phyloP scores from a whole-genome alignment of 2,329 filamentous ascomycete genomes.

The Trichoderma citrinoviride region DNA sequence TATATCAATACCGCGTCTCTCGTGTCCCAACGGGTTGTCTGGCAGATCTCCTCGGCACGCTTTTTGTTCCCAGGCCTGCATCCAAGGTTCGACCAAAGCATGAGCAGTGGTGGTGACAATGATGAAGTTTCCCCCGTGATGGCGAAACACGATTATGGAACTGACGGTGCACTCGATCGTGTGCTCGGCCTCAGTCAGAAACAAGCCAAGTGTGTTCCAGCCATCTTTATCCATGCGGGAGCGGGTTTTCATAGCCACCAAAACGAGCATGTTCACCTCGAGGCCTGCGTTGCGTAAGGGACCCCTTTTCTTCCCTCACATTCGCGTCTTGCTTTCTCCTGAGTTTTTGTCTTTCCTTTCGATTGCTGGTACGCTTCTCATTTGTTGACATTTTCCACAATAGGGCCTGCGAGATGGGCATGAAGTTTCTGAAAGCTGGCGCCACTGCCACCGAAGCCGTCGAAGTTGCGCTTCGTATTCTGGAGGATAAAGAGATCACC shows the following conservation, averaged over 20 bases:
- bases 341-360: neutral
- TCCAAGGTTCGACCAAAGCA: constrained; percentile 29
- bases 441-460: constrained; percentile 83
- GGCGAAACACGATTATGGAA: constrained; percentile 44
- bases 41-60: neutral
- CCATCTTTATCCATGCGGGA: constrained; percentile 93
- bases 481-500: constrained; percentile 94
- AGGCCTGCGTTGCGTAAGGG: constrained; percentile 82
- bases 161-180: constrained; percentile 44
- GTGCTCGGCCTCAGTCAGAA: constrained; percentile 37
- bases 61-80: neutral
- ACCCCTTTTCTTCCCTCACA: neutral
- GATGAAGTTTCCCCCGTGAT: constrained; percentile 42
- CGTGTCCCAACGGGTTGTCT: neutral
- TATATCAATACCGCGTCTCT: constrained; percentile 1
- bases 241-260: constrained; percentile 88
- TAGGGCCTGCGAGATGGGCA: constrained; percentile 80
- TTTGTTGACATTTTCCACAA: neutral
- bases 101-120: constrained; percentile 32
- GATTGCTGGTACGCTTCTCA: neutral
- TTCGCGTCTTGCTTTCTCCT: neutral
- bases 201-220: constrained; percentile 48
- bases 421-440: constrained; percentile 76
- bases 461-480: constrained; percentile 79
- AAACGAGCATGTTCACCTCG: constrained; percentile 81